Evolutionary conservation across 2,329 filamentous ascomycete genomes (phyloP).

Genomic region (Aspergillus terreus): DNA sequence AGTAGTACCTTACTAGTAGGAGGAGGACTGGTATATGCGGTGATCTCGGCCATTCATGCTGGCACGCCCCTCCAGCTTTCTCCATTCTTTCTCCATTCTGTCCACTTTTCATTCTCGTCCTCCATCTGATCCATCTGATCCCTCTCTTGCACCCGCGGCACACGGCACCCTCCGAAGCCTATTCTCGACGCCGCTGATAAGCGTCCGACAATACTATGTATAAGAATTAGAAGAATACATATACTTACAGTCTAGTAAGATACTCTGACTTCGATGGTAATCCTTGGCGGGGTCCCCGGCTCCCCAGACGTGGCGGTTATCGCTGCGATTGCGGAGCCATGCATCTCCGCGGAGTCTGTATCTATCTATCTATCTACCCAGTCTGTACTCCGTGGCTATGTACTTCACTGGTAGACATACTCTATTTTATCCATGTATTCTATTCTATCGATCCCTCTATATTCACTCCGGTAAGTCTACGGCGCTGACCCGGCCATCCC

Average conservation of each 20-base stretch:
- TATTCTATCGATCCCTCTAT: not conserved
- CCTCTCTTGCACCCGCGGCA: not conserved
- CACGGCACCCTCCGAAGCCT: not conserved
- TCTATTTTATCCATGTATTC: not conserved
- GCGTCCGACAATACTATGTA: not conserved
- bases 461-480: conserved; percentile 7
- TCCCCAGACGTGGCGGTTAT: too few relatives aligned
- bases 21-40: too few relatives aligned
- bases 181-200: not conserved
- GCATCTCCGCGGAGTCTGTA: too few relatives aligned
- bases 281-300: too few relatives aligned
- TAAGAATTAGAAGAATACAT: too few relatives aligned
- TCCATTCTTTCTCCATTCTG: not conserved
- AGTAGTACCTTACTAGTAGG: too few relatives aligned
- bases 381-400: too few relatives aligned
- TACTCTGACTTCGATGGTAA: not conserved
- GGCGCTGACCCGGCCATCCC: conserved; percentile 27
- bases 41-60: too few relatives aligned
- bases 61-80: too few relatives aligned
- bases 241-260: not conserved
- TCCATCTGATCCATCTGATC: not conserved
- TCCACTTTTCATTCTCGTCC: not conserved
- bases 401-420: too few relatives aligned
- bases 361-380: too few relatives aligned
- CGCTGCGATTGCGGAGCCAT: too few relatives aligned